phyloP scores from a whole-genome alignment of 164 flowering plant genomes.

The Litsea cubeba region DNA sequence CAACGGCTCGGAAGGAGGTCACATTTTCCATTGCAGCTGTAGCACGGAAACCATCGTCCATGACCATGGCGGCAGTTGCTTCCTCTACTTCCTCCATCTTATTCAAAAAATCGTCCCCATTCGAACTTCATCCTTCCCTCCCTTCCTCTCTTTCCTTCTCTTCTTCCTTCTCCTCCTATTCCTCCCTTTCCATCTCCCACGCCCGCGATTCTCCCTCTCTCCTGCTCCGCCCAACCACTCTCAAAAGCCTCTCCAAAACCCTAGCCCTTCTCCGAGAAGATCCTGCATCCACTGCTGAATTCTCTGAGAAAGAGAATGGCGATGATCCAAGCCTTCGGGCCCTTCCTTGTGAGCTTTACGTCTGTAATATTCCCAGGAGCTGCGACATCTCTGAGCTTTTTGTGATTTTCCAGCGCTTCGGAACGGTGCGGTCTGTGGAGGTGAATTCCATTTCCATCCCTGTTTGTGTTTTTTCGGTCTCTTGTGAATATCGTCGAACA shows the following conservation, averaged over 20 bases:
- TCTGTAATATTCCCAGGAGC: constrained; percentile 43
- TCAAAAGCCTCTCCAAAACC: constrained; percentile 3
- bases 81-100: background rate
- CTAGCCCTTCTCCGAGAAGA: constrained; percentile 5
- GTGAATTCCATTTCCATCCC: constrained; percentile 6
- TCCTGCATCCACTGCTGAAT: background rate
- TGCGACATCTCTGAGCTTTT: constrained; percentile 29
- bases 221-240: background rate
- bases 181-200: background rate
- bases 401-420: constrained; percentile 33
- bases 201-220: background rate
- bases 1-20: too few relatives aligned
- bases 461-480: background rate
- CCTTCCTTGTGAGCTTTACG: constrained; percentile 31
- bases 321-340: background rate
- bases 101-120: background rate
- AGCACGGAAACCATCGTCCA: too few relatives aligned
- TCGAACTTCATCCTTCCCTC: background rate
- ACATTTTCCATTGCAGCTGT: too few relatives aligned
- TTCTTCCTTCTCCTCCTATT: background rate
- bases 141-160: background rate
- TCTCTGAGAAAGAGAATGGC: background rate
- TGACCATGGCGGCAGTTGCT: constrained; percentile 2
- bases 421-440: constrained; percentile 37
- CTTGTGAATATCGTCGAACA: background rate